Base-by-base conservation (phyloP, 2,329 filamentous ascomycete genomes). In the Penicillium capsulatum region DNA sequence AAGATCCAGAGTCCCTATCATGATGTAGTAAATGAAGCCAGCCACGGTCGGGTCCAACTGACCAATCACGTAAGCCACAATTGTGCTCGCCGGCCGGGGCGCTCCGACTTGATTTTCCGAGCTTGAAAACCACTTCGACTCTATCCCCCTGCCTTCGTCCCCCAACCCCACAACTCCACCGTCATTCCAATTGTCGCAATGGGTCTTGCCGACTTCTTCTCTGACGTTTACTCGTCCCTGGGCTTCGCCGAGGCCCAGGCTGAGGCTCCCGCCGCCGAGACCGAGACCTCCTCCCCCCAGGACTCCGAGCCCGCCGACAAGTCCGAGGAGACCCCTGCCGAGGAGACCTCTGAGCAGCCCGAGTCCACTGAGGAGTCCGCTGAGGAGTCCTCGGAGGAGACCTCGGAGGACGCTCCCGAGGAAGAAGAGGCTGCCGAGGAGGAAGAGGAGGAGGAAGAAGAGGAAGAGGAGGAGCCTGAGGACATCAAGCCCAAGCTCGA, bases 401-500 rank as follows among this genome's bases (percentile, higher is more conserved):
- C 70, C 34, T 58, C 63, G 32, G 73, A 77, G 38, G 71, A 71
- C 17, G 71, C 70, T 31, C 69, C 69, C 14, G 75, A 77, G 73
- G 32, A 69, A 67, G 15, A 77, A 73, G 32, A 69, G 67, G n/a
- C 36, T 20, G 14, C 76, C 69, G 80, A 77, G 24, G 77, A 74
- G 30, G 70, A 84, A 30, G 82, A 84, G 22, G 83, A 84, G 24
- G 83, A 88, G 14, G 86, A 90, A 44, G 86, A 92, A 36, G 86
- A 91, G 48, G 84, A 90, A 46, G 83, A 88, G 47, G 84, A 89
- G 51, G 86, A 92, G 73, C 73, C 79, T 48, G 81, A 84, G 56
- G 91, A 97, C 67, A 81, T 84, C 57, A 94, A 94, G 79, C 86
- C 90, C 48, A 79, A 80, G 68, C 71, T 97, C 48, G 86, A 94